phyloP scores from a whole-genome alignment of 2,329 filamentous ascomycete species.

The Blastomyces silverae region DNA sequence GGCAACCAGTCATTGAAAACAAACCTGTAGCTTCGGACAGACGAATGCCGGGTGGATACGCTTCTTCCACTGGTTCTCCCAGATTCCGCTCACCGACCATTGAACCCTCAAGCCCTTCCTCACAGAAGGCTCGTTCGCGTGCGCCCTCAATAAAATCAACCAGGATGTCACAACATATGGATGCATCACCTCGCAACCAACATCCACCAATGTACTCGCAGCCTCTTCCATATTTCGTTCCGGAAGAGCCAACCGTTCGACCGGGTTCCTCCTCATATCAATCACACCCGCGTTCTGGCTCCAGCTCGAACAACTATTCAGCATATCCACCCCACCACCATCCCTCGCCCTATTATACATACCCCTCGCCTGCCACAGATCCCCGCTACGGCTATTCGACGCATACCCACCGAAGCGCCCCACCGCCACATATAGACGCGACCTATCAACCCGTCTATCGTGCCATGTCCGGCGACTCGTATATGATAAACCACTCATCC shows the following conservation, averaged over 20 bases:
- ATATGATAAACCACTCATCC: conserved; percentile 17
- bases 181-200: conserved; percentile 32
- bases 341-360: conserved; percentile 28
- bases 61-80: conserved; percentile 45
- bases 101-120: conserved; percentile 32
- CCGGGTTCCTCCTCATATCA: conserved; percentile 37
- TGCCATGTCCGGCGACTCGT: conserved; percentile 22
- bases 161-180: conserved; percentile 30
- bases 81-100: conserved; percentile 36
- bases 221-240: conserved; percentile 30
- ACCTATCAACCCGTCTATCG: conserved; percentile 26
- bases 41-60: conserved; percentile 41
- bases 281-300: conserved; percentile 35
- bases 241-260: conserved; percentile 31
- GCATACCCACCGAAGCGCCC: not conserved
- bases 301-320: conserved; percentile 31
- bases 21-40: conserved; percentile 24
- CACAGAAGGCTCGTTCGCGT: conserved; percentile 37
- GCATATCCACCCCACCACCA: conserved; percentile 31
- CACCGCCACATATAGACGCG: conserved; percentile 17
- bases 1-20: conserved; percentile 15
- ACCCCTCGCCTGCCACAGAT: conserved; percentile 29
- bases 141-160: conserved; percentile 38
- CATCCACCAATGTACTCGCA: conserved; percentile 30
- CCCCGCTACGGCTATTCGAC: conserved; percentile 27